Evolutionary conservation across 2,329 filamentous ascomycete genomes (phyloP).

Genomic region (Microcera coccophila): DNA sequence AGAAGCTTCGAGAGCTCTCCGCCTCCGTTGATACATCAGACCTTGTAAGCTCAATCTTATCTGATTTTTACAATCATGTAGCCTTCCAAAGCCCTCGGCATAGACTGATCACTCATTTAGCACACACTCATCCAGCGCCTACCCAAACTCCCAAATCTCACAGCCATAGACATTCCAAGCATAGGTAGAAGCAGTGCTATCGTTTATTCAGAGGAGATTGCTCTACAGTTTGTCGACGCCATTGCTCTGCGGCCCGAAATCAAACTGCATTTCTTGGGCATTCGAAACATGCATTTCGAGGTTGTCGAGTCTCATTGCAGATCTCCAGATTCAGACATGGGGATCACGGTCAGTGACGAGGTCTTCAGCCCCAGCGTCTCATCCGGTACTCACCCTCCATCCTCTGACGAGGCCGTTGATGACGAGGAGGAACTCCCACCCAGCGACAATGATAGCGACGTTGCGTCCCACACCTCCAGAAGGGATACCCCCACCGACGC

Average conservation of each 20-base stretch:
- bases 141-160: slow-evolving; percentile 11
- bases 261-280: slow-evolving; percentile 8
- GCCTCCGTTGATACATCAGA: slow-evolving; percentile 6
- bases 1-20: slow-evolving; percentile 11
- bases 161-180: slow-evolving; percentile 9
- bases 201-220: slow-evolving; percentile 3
- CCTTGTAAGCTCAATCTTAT: slow-evolving; percentile 5
- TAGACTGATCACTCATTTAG: slow-evolving; percentile 6
- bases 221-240: slow-evolving; percentile 12
- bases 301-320: slow-evolving; percentile 9
- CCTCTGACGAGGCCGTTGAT: slow-evolving; percentile 5
- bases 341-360: slow-evolving; percentile 8
- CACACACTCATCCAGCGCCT: slow-evolving; percentile 12
- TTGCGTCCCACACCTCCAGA: slow-evolving; percentile 10
- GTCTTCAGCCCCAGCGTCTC: slow-evolving; percentile 3
- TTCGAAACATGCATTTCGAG: slow-evolving; percentile 8
- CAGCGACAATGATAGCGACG: slow-evolving; percentile 8
- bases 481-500: slow-evolving; percentile 3
- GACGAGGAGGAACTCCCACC: slow-evolving; percentile 5
- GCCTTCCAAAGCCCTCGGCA: background rate
- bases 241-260: slow-evolving; percentile 13
- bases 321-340: slow-evolving; percentile 4
- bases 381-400: slow-evolving; percentile 5
- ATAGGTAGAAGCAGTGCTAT: slow-evolving; percentile 6
- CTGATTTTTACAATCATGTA: background rate